Percentiles rank a stretch among this genome's conserved stretches.
Evolutionary conservation across 2,329 filamentous ascomycete species (phyloP).

Genomic region (Fusarium multiceps): DNA sequence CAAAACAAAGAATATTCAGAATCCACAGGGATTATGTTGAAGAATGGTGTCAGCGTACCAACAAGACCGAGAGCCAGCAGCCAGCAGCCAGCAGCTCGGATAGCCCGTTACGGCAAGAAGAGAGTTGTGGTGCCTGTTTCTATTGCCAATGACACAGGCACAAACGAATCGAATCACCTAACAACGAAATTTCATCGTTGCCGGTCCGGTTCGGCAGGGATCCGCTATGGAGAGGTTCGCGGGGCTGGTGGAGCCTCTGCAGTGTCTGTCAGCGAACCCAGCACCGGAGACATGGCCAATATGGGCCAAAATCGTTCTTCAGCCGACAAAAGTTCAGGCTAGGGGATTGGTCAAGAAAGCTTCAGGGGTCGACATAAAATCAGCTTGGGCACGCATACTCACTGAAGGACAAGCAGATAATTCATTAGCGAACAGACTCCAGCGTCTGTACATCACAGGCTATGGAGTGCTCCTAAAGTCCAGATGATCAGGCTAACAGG

Average conservation of each 20-base stretch:
- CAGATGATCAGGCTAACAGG: conserved; percentile 11
- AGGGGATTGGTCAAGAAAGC: background rate
- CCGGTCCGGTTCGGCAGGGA: background rate
- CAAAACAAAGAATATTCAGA: background rate
- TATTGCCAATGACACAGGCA: background rate
- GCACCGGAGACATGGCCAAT: background rate
- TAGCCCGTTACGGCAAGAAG: background rate
- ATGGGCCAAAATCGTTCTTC: background rate
- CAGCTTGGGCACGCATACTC: background rate
- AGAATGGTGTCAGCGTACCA: background rate
- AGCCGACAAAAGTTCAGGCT: background rate
- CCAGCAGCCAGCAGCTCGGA: background rate
- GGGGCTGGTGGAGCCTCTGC: conserved; percentile 16
- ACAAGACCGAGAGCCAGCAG: background rate
- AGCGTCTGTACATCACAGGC: background rate
- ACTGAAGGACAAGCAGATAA: background rate
- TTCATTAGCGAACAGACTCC: background rate
- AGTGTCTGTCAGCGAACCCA: conserved; percentile 5
- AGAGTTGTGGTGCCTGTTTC: background rate
- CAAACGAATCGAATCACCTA: background rate
- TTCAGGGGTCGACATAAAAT: background rate
- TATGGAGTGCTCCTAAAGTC: conserved; percentile 27
- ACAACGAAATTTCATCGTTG: conserved; percentile 10
- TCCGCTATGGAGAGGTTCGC: conserved; percentile 5
- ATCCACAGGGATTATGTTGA: background rate